These are phyloP conservation scores for Mallotus repandus DNA, from an alignment of 441 rosid genomes.

Conservation along the genomic window DNA sequence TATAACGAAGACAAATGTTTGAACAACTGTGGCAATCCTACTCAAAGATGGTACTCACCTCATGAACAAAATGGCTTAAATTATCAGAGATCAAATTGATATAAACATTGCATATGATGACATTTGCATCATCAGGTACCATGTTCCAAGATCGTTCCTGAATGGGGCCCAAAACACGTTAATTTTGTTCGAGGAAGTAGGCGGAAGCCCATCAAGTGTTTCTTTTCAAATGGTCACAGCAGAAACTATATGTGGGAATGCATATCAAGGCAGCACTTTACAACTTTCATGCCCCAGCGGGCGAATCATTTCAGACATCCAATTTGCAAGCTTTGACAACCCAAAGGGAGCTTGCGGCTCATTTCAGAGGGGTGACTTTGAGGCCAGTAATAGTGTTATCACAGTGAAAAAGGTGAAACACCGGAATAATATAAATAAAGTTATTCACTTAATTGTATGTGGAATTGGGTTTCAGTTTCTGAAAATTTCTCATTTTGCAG, in stretches of 20 bases:
- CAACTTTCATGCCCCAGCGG: constrained; percentile 47
- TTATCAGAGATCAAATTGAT: too few species aligned
- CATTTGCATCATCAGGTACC: constrained; percentile 49
- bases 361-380: constrained; percentile 33
- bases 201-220: constrained; percentile 70
- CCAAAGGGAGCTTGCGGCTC: constrained; percentile 72
- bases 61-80: too few species aligned
- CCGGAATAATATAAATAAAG: too few species aligned
- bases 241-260: constrained; percentile 63
- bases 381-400: constrained; percentile 3
- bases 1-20: constrained; percentile 55
- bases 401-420: constrained; percentile 10
- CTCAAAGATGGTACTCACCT: constrained; percentile 66
- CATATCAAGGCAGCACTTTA: constrained; percentile 61
- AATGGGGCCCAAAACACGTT: constrained; percentile 50
- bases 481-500: constrained; percentile 8
- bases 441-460: too few species aligned
- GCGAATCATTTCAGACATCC: constrained; percentile 53
- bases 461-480: neutral
- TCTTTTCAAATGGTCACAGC: constrained; percentile 57
- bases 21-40: constrained; percentile 73
- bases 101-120: too few species aligned
- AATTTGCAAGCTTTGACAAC: constrained; percentile 83
- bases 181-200: constrained; percentile 80
- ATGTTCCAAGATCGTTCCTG: constrained; percentile 75